A percentile compares a stretch with the other conserved stretches of the same genome.
Conservation (phyloP, 805 yeast genomes). For the Hanseniaspora taiwanica region DNA sequence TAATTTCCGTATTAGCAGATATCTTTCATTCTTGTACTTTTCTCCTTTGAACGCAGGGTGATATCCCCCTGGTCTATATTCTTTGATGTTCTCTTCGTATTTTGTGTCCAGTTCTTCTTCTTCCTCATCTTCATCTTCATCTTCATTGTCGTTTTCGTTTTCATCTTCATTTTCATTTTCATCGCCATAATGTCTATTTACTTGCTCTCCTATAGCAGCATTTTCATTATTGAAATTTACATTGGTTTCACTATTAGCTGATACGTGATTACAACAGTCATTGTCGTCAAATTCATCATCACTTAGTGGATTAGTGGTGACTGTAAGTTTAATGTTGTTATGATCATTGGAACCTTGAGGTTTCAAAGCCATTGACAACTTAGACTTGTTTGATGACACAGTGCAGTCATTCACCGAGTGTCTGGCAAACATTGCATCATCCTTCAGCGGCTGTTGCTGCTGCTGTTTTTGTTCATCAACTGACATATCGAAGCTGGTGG, state of each 20-base stretch:
- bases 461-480: too few relatives aligned
- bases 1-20: slow-evolving; percentile 70
- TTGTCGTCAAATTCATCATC: slow-evolving; percentile 1
- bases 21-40: slow-evolving; percentile 58
- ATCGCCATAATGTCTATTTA: too few relatives aligned
- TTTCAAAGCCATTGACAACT: not conserved
- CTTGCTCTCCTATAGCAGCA: not conserved
- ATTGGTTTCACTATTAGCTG: too few relatives aligned
- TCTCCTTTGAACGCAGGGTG: slow-evolving; percentile 92
- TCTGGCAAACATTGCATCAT: too few relatives aligned
- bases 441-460: too few relatives aligned
- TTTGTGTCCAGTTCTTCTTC: slow-evolving; percentile 26
- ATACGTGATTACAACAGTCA: not conserved
- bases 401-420: too few relatives aligned
- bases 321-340: not conserved
- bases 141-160: too few relatives aligned
- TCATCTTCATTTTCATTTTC: not conserved
- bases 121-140: not conserved
- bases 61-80: slow-evolving; percentile 87
- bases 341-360: not conserved
- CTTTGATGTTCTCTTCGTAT: slow-evolving; percentile 77
- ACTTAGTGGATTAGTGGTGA: slow-evolving; percentile 1
- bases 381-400: not conserved
- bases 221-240: too few relatives aligned
- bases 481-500: too few relatives aligned